Evolutionary conservation across 2,329 filamentous ascomycete species (phyloP).

Genomic region (Stagonosporopsis tanaceti): DNA sequence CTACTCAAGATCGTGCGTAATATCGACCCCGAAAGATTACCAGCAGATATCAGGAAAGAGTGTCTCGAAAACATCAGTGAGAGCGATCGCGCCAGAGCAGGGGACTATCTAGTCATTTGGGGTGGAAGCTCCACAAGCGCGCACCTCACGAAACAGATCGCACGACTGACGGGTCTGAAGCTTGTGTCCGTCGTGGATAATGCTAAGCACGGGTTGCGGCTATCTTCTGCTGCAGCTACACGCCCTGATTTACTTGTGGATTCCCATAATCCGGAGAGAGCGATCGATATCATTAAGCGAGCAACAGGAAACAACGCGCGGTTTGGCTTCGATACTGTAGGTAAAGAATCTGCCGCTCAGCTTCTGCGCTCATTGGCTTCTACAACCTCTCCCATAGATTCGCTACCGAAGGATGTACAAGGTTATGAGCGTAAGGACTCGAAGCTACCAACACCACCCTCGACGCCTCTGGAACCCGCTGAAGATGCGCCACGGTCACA

Average conservation of each 20-base stretch:
- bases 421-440: constrained; percentile 18
- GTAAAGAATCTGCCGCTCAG: constrained; percentile 67
- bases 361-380: constrained; percentile 62
- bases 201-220: constrained; percentile 66
- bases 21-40: constrained; percentile 59
- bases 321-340: constrained; percentile 74
- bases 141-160: constrained; percentile 71
- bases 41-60: constrained; percentile 69
- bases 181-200: constrained; percentile 73
- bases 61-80: constrained; percentile 64
- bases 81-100: constrained; percentile 63
- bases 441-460: constrained; percentile 38
- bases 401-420: constrained; percentile 25
- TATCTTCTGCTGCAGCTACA: constrained; percentile 49
- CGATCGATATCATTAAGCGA: constrained; percentile 68
- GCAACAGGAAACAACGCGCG: constrained; percentile 66
- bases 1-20: constrained; percentile 61
- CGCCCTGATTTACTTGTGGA: constrained; percentile 73
- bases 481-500: constrained; percentile 55
- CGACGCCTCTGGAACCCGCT: constrained; percentile 32
- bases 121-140: constrained; percentile 76
- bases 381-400: constrained; percentile 21
- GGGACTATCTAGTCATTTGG: constrained; percentile 79
- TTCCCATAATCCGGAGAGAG: constrained; percentile 70
- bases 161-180: constrained; percentile 69